Evolutionary conservation across 2,329 filamentous ascomycete species (phyloP).

Genomic region (Lachnellula arida): DNA sequence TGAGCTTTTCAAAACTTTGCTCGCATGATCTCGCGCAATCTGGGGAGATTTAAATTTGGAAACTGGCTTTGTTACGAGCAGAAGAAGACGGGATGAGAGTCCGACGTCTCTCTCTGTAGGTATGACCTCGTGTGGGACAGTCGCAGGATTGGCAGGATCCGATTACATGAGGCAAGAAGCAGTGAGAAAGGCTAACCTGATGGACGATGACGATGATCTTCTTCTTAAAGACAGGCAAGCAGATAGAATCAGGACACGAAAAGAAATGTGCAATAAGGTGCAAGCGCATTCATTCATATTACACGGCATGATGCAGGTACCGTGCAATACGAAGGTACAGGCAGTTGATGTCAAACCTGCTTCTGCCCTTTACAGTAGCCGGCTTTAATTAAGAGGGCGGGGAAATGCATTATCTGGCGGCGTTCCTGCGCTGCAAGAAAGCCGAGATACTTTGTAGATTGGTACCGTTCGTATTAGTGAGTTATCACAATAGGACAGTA

Average conservation of each 20-base stretch:
- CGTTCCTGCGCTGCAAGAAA: not conserved
- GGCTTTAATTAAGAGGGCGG: not conserved
- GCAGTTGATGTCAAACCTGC: not conserved
- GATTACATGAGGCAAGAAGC: not conserved
- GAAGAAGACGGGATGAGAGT: not conserved
- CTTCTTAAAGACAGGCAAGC: too few species aligned
- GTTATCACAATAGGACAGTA: not conserved
- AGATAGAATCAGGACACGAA: too few species aligned
- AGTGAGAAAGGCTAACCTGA: not conserved
- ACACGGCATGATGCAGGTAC: not conserved
- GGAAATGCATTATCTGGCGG: not conserved
- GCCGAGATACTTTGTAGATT: not conserved
- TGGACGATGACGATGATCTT: not conserved
- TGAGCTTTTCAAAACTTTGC: slow-evolving; percentile 3
- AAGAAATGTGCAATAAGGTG: not conserved
- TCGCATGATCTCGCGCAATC: slow-evolving; percentile 6
- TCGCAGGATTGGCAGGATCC: not conserved
- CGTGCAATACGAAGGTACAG: not conserved
- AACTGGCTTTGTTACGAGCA: slow-evolving; percentile 7
- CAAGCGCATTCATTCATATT: not conserved
- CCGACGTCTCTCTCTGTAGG: not conserved
- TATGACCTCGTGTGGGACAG: not conserved
- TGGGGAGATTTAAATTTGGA: slow-evolving; percentile 9
- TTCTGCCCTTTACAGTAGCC: not conserved
- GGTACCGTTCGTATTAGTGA: not conserved